Evolutionary conservation across 176 grass and related monocot species (phyloP), one percentile per base, ranked within the genome.

Genomic region (Bothriochloa decipiens): DNA sequence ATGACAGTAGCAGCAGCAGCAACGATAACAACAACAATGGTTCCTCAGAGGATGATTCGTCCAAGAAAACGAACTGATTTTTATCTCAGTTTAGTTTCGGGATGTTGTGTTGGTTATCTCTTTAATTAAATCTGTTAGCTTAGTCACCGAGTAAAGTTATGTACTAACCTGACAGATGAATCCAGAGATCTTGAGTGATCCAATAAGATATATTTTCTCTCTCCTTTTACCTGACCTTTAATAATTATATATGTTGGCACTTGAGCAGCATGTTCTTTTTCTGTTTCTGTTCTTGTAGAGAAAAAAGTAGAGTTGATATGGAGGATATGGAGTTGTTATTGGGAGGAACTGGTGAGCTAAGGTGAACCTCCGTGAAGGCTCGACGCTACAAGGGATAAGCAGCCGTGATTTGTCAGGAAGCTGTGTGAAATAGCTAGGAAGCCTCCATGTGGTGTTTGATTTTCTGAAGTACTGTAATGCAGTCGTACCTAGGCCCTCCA

Each of bases 61-160:
- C 88, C 39, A 90, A 90, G 84, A 90, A 90, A 83, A 90, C 84
- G 0, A 90, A 86, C 10, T 90, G 74, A 86, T 65, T 78, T 22
- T n/a, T 20, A 69, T 69, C 6, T 32, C 15, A 32, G 6, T 32
- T 6, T 32, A 29, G 63, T 65, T 16, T 15, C 12, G 6, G 13
- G 13, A 13, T 65, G 26, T 64, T 64, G 12, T 28, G 26, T 65
- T 28, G 12, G 12, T 3, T 28, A 64, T 64, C 23, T 27, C 26
- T 28, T 65, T 65, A 65, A 28, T 28, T 28, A 14, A 25, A 26
- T 64, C 23, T 65, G 25, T 0, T 65, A 65, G 26, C 57, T 65
- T 65, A 28, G 5, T 65, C 62, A 29, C 12, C 62, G 25, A 62
- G n/a, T 62, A 26, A 62, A 25, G 58, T 3, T 62, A 4, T 26